These are phyloP conservation scores for Aquanectria penicillioides DNA, from an alignment of 2,329 filamentous ascomycete species.

Conservation along the genomic window DNA sequence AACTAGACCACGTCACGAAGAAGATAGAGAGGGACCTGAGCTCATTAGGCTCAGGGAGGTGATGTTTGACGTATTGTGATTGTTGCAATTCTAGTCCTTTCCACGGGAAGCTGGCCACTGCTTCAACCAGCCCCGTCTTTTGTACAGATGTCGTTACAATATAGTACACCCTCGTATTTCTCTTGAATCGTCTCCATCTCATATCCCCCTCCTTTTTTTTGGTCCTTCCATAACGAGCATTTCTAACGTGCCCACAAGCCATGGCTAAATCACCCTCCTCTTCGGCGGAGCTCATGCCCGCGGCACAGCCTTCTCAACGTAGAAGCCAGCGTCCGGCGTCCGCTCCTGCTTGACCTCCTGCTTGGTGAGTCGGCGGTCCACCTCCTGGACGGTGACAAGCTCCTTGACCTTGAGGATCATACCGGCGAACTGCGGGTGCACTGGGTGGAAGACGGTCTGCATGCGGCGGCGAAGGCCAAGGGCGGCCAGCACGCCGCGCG, in stretches of 20 bases:
- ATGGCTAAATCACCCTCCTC: too few species aligned
- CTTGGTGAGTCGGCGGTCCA: conserved; percentile 71
- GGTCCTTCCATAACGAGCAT: neutral
- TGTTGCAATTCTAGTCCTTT: conserved; percentile 17
- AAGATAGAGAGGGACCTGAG: neutral
- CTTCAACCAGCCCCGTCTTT: conserved; percentile 23
- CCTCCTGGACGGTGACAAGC: conserved; percentile 84
- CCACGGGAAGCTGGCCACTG: conserved; percentile 4
- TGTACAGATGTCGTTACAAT: conserved; percentile 44
- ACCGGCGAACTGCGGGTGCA: conserved; percentile 82
- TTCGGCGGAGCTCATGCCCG: conserved; percentile 35
- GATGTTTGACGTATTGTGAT: conserved; percentile 20
- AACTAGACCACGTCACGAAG: neutral
- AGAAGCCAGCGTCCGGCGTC: conserved; percentile 83
- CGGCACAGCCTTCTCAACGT: conserved; percentile 69
- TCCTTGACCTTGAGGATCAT: conserved; percentile 97
- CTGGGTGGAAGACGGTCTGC: conserved; percentile 90
- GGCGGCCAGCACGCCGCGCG: conserved; percentile 81
- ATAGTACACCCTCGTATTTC: conserved; percentile 47
- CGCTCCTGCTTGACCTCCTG: conserved; percentile 76
- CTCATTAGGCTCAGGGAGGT: neutral
- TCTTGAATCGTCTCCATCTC: neutral
- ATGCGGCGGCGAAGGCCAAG: conserved; percentile 87
- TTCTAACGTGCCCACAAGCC: too few species aligned
- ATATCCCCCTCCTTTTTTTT: neutral